A percentile compares a stretch with the other conserved stretches of the same genome.
These are phyloP conservation scores for Coniophora puteana DNA, from an alignment of 1,284 basidiomycete genomes.

Conservation along the genomic window DNA sequence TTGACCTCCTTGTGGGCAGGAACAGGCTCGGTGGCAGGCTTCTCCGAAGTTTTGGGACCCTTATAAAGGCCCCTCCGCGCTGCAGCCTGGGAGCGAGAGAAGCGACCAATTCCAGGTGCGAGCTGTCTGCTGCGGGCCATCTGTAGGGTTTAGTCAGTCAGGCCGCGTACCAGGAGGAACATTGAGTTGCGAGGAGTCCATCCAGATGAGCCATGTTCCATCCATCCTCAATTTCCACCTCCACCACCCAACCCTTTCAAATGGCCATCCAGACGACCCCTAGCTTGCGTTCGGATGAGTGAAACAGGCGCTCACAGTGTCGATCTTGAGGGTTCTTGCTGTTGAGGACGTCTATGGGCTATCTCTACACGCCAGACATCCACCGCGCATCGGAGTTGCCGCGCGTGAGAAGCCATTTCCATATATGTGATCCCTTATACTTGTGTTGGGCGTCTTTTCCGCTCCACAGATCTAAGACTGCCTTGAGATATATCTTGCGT, in stretches of 20 bases:
- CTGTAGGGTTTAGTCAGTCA: constrained; percentile 35
- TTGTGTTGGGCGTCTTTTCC: no score
- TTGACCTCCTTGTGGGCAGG: constrained; percentile 76
- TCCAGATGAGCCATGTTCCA: constrained; percentile 28
- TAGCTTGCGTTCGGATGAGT: constrained; percentile 4
- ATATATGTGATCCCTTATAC: no score
- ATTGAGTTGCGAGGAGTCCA: constrained; percentile 19
- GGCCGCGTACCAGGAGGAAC: not conserved
- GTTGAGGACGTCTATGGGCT: constrained; percentile 26
- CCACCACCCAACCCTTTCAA: constrained; percentile 3
- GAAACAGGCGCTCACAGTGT: constrained; percentile 32
- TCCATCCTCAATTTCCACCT: constrained; percentile 28
- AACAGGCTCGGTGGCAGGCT: constrained; percentile 56
- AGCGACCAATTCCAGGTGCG: constrained; percentile 80
- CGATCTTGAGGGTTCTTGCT: constrained; percentile 36
- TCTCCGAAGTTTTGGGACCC: constrained; percentile 76
- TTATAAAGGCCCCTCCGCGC: constrained; percentile 79
- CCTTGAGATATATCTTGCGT: no score
- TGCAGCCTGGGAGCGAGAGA: constrained; percentile 79
- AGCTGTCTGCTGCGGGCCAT: constrained; percentile 94
- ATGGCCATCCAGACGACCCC: not conserved
- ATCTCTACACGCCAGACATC: constrained; percentile 11
- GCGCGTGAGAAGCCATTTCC: constrained; percentile 21
- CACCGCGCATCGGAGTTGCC: constrained; percentile 26
- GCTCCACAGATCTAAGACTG: no score